Conservation (phyloP, 2,329 filamentous ascomycete species). For the Penicillium sp. region DNA sequence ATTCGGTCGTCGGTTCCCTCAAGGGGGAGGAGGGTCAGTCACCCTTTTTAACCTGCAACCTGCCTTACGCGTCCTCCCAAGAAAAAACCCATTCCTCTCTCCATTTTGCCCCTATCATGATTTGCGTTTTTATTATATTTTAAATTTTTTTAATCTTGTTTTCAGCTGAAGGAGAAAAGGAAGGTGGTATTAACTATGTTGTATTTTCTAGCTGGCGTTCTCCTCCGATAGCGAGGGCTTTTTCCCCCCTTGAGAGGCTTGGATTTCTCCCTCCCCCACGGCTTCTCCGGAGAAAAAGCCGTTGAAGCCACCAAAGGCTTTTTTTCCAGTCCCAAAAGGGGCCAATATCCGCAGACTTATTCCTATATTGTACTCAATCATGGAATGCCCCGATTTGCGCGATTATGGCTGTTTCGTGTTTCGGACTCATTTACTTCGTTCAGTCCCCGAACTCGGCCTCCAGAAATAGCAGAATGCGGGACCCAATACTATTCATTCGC, state of each 20-base stretch:
- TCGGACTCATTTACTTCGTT: background rate
- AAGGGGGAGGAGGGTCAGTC: constrained; percentile 11
- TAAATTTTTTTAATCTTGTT: background rate
- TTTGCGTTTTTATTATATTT: background rate
- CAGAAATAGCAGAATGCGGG: background rate
- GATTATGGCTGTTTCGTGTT: background rate
- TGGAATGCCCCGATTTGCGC: background rate
- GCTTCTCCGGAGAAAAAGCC: constrained; percentile 5
- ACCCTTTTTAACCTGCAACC: constrained; percentile 25
- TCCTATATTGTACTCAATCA: background rate
- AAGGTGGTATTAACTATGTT: constrained; percentile 13
- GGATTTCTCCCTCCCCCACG: background rate
- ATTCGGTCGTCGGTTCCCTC: constrained; percentile 21
- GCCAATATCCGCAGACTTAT: background rate
- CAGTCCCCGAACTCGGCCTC: background rate
- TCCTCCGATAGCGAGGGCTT: background rate
- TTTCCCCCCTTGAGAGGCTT: background rate
- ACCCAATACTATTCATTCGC: constrained; percentile 15
- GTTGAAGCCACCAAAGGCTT: constrained; percentile 1
- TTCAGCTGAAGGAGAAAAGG: constrained; percentile 7
- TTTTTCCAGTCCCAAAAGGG: background rate
- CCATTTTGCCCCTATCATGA: constrained; percentile 2
- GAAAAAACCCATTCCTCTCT: constrained; percentile 2
- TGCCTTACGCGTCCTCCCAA: constrained; percentile 32
- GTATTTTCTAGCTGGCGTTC: background rate